phyloP scores from a whole-genome alignment of 371 early-diverging fungal species.

The Capillidium heterosporum region DNA sequence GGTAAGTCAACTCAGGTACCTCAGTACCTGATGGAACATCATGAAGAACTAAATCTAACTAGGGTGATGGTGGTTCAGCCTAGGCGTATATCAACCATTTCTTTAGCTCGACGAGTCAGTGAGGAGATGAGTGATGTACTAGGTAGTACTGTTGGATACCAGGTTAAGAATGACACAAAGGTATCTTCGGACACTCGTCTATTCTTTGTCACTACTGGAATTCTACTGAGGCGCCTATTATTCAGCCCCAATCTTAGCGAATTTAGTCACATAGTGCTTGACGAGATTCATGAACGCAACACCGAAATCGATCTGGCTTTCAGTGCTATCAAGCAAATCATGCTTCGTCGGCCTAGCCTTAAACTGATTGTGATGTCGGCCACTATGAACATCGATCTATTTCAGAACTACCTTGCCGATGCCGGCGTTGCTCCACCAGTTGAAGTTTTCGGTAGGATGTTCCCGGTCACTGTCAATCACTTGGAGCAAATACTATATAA shows the following conservation, averaged over 20 bases:
- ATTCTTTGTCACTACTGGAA: conserved; percentile 58
- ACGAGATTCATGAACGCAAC: conserved; percentile 74
- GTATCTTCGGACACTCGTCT: conserved; percentile 32
- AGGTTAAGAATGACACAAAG: conserved; percentile 52
- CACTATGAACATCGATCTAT: conserved; percentile 81
- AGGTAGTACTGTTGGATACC: conserved; percentile 59
- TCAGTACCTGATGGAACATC: conserved; percentile 50
- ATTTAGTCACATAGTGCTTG: conserved; percentile 55
- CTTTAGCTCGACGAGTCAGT: conserved; percentile 80
- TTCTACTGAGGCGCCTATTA: conserved; percentile 44
- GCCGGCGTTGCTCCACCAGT: conserved; percentile 48
- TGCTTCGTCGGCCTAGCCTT: conserved; percentile 33
- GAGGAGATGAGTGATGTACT: conserved; percentile 46
- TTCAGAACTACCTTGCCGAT: conserved; percentile 23
- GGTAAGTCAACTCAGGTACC: conserved; percentile 98
- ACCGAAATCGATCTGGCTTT: conserved; percentile 70
- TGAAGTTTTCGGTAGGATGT: conserved; percentile 70
- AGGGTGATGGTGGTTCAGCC: conserved; percentile 31
- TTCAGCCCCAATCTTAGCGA: conserved; percentile 35
- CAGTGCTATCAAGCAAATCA: conserved; percentile 29
- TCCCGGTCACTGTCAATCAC: conserved; percentile 48
- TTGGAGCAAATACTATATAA: neutral
- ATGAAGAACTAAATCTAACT: neutral
- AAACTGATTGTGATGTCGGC: conserved; percentile 96
- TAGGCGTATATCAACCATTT: conserved; percentile 83